Evolutionary conservation across 768 basidiomycete genomes (phyloP).

Genomic region (Serendipita sp.): DNA sequence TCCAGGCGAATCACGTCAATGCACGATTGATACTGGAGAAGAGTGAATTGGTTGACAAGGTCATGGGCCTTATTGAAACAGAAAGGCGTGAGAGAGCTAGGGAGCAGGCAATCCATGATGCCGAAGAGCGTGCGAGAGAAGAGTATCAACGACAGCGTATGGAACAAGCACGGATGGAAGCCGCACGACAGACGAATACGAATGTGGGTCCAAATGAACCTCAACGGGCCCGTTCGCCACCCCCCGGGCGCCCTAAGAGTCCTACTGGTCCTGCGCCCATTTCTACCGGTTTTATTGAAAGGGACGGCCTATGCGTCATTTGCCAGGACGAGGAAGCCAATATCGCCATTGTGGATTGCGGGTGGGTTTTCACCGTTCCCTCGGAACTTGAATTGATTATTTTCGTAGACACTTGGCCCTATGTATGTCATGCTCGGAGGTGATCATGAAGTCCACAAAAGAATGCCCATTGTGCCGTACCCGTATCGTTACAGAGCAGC

Average conservation of each 20-base stretch:
- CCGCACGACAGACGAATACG: not conserved
- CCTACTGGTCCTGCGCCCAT: constrained; percentile 22
- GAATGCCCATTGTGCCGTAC: constrained; percentile 88
- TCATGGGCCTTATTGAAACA: constrained; percentile 43
- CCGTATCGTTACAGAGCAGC: constrained; percentile 65
- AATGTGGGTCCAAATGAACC: not conserved
- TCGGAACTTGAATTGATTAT: not conserved
- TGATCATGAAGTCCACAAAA: constrained; percentile 58
- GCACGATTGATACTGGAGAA: constrained; percentile 66
- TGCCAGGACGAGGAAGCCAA: constrained; percentile 92
- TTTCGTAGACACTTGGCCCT: constrained; percentile 53
- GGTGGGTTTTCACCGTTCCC: constrained; percentile 31
- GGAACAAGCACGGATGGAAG: constrained; percentile 10
- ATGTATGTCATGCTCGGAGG: constrained; percentile 63
- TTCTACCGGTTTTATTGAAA: constrained; percentile 27
- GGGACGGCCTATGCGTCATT: constrained; percentile 70
- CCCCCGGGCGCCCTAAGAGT: constrained; percentile 23
- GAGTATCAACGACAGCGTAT: constrained; percentile 18
- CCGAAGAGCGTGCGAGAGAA: constrained; percentile 26
- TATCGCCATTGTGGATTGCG: constrained; percentile 88
- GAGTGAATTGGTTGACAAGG: constrained; percentile 60
- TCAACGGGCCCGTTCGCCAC: constrained; percentile 11
- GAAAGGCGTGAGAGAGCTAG: constrained; percentile 40
- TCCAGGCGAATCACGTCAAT: constrained; percentile 64
- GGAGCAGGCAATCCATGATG: constrained; percentile 28